Percentiles rank a stretch among this genome's conserved stretches.
These are phyloP conservation scores for Zymoseptoria ardabiliae DNA, from an alignment of 2,329 filamentous ascomycete species.

Conservation along the genomic window DNA sequence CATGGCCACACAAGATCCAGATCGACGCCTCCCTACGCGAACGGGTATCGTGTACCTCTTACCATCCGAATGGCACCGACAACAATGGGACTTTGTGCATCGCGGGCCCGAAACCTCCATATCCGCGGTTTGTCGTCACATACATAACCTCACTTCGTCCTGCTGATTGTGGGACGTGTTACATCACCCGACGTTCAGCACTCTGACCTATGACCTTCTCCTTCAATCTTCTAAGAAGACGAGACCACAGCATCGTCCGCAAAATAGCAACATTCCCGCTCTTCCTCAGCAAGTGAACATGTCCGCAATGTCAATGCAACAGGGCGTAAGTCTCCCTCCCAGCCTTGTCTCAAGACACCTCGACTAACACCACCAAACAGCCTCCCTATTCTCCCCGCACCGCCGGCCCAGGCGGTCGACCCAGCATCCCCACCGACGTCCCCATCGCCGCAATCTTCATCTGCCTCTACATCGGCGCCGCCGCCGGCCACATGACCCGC, in stretches of 20 bases:
- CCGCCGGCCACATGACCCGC: constrained; percentile 33
- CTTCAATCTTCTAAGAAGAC: neutral
- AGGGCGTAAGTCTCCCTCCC: neutral
- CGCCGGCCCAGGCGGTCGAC: constrained; percentile 32
- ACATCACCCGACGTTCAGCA: neutral
- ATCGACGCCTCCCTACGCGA: neutral
- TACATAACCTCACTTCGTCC: neutral
- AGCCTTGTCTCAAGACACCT: neutral
- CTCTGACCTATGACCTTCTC: neutral
- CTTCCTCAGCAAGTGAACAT: neutral
- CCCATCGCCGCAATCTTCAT: constrained; percentile 35
- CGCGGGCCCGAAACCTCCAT: neutral
- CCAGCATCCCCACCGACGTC: constrained; percentile 33
- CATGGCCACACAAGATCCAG: neutral
- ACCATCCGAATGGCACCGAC: neutral
- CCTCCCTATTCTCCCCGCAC: constrained; percentile 24
- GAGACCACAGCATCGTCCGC: neutral
- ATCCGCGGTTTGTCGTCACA: neutral
- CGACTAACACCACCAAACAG: constrained; percentile 2
- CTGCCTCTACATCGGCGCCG: constrained; percentile 31
- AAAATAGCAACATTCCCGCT: neutral
- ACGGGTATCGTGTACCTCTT: neutral
- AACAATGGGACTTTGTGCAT: neutral
- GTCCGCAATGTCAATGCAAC: neutral
- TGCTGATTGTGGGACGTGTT: neutral